A percentile compares a stretch with the other conserved stretches of the same genome.
Evolutionary conservation across 768 basidiomycete species (phyloP).

Genomic region (Tricholomella constricta): DNA sequence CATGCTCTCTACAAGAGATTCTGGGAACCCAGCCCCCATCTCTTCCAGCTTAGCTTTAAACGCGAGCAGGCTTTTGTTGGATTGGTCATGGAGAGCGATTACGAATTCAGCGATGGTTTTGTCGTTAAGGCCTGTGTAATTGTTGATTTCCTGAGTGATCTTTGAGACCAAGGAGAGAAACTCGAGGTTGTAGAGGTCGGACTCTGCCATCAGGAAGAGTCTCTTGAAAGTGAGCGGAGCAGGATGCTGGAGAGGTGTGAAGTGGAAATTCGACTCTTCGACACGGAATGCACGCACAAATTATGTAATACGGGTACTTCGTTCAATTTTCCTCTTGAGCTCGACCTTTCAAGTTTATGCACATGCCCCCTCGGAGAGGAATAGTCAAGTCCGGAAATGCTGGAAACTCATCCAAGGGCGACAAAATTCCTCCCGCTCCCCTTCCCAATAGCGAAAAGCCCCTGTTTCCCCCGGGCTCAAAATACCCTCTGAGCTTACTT

Average conservation of each 20-base stretch:
- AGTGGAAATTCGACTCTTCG: not conserved
- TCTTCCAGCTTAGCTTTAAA: constrained; percentile 84
- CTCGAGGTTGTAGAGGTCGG: constrained; percentile 91
- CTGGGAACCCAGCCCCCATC: constrained; percentile 82
- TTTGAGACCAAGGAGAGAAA: constrained; percentile 88
- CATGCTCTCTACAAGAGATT: constrained; percentile 88
- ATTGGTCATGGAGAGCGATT: constrained; percentile 84
- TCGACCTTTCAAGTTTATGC: constrained; percentile 42
- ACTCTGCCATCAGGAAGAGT: constrained; percentile 53
- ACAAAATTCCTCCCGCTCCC: constrained; percentile 27
- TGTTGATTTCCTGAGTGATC: constrained; percentile 91
- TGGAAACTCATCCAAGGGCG: constrained; percentile 76
- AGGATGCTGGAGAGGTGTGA: not conserved
- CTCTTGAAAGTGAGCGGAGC: no score
- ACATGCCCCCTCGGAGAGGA: constrained; percentile 73
- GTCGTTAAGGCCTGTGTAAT: constrained; percentile 83
- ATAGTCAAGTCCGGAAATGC: constrained; percentile 89
- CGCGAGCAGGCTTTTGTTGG: constrained; percentile 66
- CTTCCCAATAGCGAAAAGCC: constrained; percentile 47
- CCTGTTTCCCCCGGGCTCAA: constrained; percentile 82
- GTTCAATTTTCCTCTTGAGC: no score
- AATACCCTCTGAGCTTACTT: constrained; percentile 78
- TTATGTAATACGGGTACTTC: constrained; percentile 17
- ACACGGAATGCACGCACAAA: no score
- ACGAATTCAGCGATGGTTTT: constrained; percentile 96